Evolutionary conservation across 2,329 filamentous ascomycete genomes (phyloP).

Genomic region (Apiospora kogelbergensis): DNA sequence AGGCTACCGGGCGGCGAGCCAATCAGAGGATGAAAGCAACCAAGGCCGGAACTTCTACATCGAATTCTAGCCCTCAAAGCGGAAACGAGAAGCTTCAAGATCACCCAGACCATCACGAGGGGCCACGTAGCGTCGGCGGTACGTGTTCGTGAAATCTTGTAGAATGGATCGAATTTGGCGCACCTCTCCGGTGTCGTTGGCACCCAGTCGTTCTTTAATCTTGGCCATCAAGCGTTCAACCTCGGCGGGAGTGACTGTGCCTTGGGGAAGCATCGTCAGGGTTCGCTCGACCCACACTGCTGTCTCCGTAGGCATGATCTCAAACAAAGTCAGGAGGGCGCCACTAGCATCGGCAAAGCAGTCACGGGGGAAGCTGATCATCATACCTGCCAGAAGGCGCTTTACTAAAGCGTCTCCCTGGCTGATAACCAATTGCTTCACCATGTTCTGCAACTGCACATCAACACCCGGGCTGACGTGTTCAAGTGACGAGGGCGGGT

Average conservation of each 20-base stretch:
- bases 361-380: slow-evolving; percentile 96
- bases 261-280: slow-evolving; percentile 77
- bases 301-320: slow-evolving; percentile 78
- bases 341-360: slow-evolving; percentile 94
- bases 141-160: slow-evolving; percentile 96
- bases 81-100: slow-evolving; percentile 83
- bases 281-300: slow-evolving; percentile 82
- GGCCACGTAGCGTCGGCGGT: slow-evolving; percentile 91
- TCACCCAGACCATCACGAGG: slow-evolving; percentile 87
- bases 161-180: slow-evolving; percentile 81
- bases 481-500: slow-evolving; percentile 62
- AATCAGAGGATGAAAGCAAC: not conserved
- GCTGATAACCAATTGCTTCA: slow-evolving; percentile 68
- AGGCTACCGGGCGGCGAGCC: not conserved
- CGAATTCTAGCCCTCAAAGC: slow-evolving; percentile 60
- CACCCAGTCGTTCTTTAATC: slow-evolving; percentile 74
- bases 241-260: slow-evolving; percentile 78
- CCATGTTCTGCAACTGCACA: slow-evolving; percentile 65
- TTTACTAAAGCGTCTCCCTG: slow-evolving; percentile 81
- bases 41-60: not conserved
- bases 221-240: slow-evolving; percentile 77
- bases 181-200: slow-evolving; percentile 58
- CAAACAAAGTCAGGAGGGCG: slow-evolving; percentile 86
- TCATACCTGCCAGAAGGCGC: slow-evolving; percentile 93
- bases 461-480: not conserved